Base-by-base conservation (phyloP, 163 green algal genomes). In the Scenedesmus sp. region DNA sequence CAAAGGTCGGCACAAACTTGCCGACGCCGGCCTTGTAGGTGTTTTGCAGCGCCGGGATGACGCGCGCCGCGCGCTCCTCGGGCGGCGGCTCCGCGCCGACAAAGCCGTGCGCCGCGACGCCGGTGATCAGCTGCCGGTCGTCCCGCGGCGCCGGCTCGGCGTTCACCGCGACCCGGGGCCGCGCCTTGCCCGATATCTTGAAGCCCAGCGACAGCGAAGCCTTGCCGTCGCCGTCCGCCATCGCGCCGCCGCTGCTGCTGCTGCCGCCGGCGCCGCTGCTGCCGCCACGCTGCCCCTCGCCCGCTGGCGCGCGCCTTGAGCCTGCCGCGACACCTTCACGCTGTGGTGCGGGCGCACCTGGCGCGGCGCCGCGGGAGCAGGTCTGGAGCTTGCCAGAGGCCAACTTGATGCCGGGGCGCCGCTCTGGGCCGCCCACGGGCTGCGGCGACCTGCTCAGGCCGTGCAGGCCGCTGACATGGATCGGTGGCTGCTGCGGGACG, bases 41-140 rank as follows among this genome's bases (percentile, higher is more conserved):
- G 83, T 95, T 92, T 34, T 87, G 85, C 26, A 90, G 42, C 24
- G 83, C 88, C 3, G 89, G 87, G n/a, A 95, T 93, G 5, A 93
- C 77, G 26, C 80, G 75, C 34, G 71, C 34, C 34, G n/a, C 48
- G 13, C 26, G 18, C 45, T 82, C 60, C 26, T 63, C 65, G 36
- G 70, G 67, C 4, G 54, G 70, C 17, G 73, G 58, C 45, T 74
- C 56, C 11, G 10, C 60, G 33, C 75, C 80, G 11, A n/a, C n/a
- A n/a, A n/a, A n/a, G n/a, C n/a, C n/a, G n/a, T n/a, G n/a, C n/a
- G n/a, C n/a, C n/a, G 82, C 82, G 7, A 90, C 64, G 15, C 81
- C 86, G 0, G 70, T 80, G 33, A 90, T 86, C 1, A 88, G 75
- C 67, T 88, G 78, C 9, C 67, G 63, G 0, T 78, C 22, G 11